A percentile compares a stretch with the other conserved stretches of the same genome.
Conservation (phyloP, 352 stramenopile genomes). For the Blastocystis sp. region DNA sequence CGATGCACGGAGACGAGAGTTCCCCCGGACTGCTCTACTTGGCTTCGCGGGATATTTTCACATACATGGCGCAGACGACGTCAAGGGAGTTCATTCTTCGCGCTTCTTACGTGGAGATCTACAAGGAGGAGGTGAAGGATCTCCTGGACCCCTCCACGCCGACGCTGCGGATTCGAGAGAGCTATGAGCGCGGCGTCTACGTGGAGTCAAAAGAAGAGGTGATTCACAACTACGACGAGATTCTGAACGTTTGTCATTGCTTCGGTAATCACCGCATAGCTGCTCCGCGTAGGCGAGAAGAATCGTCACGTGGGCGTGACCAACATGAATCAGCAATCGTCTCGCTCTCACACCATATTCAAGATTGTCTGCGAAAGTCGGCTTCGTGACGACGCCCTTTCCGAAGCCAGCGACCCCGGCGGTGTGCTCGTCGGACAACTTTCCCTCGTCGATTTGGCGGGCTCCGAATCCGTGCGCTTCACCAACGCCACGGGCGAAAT, state of each 20-base stretch:
- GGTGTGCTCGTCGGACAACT: conserved; percentile 90
- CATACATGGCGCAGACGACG: conserved; percentile 29
- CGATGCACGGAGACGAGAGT: conserved; percentile 87
- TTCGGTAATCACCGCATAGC: conserved; percentile 60
- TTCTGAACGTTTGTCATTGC: conserved; percentile 79
- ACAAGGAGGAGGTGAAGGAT: conserved; percentile 97
- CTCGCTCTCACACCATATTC: conserved; percentile 96
- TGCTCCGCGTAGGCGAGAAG: conserved; percentile 91
- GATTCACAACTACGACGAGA: conserved; percentile 85
- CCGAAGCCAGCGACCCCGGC: conserved; percentile 76
- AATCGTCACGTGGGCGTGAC: conserved; percentile 91
- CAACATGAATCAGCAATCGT: conserved; percentile 95
- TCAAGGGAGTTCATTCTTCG: conserved; percentile 89
- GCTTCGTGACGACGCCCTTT: conserved; percentile 67
- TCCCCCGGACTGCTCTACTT: conserved; percentile 60
- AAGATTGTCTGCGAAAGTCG: conserved; percentile 91
- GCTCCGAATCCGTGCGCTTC: conserved; percentile 92
- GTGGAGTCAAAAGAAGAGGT: conserved; percentile 92
- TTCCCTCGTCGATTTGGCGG: conserved; percentile 95
- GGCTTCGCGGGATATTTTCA: conserved; percentile 64
- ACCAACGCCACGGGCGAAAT: conserved; percentile 90
- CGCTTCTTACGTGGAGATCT: conserved; percentile 98
- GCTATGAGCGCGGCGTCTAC: conserved; percentile 92
- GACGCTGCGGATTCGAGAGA: conserved; percentile 87
- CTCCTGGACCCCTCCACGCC: conserved; percentile 82